A percentile compares a stretch with the other conserved stretches of the same genome.
phyloP scores from a whole-genome alignment of 129 eudicot species.

The Calendula officinalis region DNA sequence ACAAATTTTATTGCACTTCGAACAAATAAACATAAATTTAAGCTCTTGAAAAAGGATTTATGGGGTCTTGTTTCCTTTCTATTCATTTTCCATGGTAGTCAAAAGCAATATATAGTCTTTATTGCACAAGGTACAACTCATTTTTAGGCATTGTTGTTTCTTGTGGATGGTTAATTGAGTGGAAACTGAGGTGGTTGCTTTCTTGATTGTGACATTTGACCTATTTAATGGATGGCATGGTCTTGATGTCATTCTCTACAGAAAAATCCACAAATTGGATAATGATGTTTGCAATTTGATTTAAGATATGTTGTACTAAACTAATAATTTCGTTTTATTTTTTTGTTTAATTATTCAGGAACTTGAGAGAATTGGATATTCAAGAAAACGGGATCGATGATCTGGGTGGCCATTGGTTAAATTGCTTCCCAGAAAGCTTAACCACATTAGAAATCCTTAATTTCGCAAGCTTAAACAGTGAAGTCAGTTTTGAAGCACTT shows the following conservation, averaged over 20 bases:
- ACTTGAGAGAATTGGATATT: slow-evolving; percentile 70
- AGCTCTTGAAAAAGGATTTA: slow-evolving; percentile 16
- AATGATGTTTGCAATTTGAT: slow-evolving; percentile 27
- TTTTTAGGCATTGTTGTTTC: background rate
- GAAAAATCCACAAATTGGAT: slow-evolving; percentile 26
- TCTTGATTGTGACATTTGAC: slow-evolving; percentile 52
- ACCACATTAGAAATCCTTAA: slow-evolving; percentile 61
- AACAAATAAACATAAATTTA: background rate
- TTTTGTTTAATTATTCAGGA: slow-evolving; percentile 37
- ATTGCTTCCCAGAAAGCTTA: slow-evolving; percentile 40
- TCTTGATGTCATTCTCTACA: slow-evolving; percentile 44
- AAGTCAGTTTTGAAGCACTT: slow-evolving; percentile 63
- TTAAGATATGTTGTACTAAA: slow-evolving; percentile 21
- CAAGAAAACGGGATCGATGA: slow-evolving; percentile 76
- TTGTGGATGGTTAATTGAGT: slow-evolving; percentile 14
- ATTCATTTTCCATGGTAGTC: slow-evolving; percentile 5
- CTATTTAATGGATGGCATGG: slow-evolving; percentile 42
- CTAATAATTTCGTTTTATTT: slow-evolving; percentile 17
- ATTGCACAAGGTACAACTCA: slow-evolving; percentile 21
- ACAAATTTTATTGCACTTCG: slow-evolving; percentile 14
- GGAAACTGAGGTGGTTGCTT: slow-evolving; percentile 45
- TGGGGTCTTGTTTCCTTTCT: slow-evolving; percentile 6
- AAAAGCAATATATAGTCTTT: slow-evolving; percentile 5
- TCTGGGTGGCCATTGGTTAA: slow-evolving; percentile 49
- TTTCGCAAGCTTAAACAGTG: slow-evolving; percentile 61